Conservation (phyloP, 129 eudicot species). For the Erigeron canadensis region DNA sequence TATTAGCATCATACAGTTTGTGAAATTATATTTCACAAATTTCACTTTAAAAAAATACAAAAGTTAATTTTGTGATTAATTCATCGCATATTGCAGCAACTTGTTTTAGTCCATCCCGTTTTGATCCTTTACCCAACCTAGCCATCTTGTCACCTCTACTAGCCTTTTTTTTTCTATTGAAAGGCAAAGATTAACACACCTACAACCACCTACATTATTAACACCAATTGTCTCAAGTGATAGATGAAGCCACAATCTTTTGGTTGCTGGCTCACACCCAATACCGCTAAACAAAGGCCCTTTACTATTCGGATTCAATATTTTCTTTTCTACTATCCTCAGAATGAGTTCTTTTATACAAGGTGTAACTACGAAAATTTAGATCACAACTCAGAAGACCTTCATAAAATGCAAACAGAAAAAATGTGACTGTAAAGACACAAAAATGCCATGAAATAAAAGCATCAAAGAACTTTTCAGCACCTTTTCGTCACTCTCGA, state of each 20-base stretch:
- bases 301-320: too few relatives aligned
- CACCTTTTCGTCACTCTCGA: slow-evolving; percentile 95
- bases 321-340: too few relatives aligned
- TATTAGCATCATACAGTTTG: background rate
- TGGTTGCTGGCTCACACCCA: too few relatives aligned
- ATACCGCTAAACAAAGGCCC: too few relatives aligned
- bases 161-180: background rate
- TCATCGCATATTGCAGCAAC: background rate
- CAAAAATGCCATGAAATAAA: background rate
- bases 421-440: background rate
- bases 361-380: background rate
- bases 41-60: background rate
- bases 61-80: background rate
- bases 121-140: background rate
- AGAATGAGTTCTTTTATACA: background rate
- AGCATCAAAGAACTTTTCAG: background rate
- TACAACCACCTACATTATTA: background rate
- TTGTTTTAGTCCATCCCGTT: background rate
- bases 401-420: background rate
- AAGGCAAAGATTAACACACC: background rate
- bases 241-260: too few relatives aligned
- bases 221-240: too few relatives aligned
- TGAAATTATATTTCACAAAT: background rate
- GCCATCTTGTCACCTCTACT: background rate
- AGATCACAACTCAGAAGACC: background rate